Evolutionary conservation across 1,139 yeast genomes (phyloP), one percentile per base, ranked within the genome.

Genomic region (Eremothecium gossypii): DNA sequence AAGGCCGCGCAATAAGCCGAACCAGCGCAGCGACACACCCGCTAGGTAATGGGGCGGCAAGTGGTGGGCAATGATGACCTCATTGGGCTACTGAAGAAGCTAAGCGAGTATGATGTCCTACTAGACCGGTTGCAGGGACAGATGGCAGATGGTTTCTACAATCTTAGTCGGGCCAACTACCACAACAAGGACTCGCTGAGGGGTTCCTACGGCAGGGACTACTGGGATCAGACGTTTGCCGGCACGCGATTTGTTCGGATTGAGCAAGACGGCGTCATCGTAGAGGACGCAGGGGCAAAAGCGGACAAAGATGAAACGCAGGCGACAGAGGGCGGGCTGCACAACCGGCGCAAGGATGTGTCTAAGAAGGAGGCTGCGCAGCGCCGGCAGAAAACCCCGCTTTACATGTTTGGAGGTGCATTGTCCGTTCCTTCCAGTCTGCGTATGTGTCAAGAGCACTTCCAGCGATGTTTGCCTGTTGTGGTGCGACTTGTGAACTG

Each of bases 331-430:
- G 30, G 27, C 27, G 41, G 17, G 14, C 30, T 32, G 20, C 44
- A 30, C 27, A 32, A 40, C 30, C 14, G 35, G 17, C 4, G 8
- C 14, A 29, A 12, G 20, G 20, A 40, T 43, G 27, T 33, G 36
- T 10, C 29, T 9, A 27, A 34, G 26, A 38, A 33, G 30, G 42
- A 41, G 31, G 40, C 35, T 23, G 33, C 27, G 26, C 38, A 29
- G 31, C 31, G 12, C 14, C 30, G 23, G 20, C 41, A 31, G 26
- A 29, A 32, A 20, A 58, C 58, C 37, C 62, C 64, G 8, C 47
- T 60, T 5, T 36, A 38, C 10, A 58, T 60, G 63, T 58, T 60
- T 48, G 62, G 58, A 0, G 60, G 57, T 9, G 54, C 50, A 2
- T 44, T 60, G 9, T 46, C 54, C 2, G 44, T 53, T 2, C 63